Conservation (phyloP, 257 asterid species). For the Orobanche coerulescens region DNA sequence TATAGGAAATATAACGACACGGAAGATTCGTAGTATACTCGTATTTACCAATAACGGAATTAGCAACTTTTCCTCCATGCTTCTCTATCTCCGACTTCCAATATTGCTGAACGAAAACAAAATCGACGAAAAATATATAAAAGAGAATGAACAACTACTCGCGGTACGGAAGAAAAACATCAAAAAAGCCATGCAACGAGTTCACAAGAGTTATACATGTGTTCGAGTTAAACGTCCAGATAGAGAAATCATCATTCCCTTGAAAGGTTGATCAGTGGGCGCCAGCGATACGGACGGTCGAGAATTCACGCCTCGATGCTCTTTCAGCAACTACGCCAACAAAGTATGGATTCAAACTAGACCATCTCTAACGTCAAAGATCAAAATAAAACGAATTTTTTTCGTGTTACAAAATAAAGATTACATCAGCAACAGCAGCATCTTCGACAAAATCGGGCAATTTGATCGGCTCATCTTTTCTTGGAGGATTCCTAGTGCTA, state of each 20-base stretch:
- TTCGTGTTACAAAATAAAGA: background rate
- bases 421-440: slow-evolving; percentile 44
- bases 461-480: slow-evolving; percentile 42
- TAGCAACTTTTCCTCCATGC: slow-evolving; percentile 64
- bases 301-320: slow-evolving; percentile 34
- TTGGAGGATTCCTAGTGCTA: slow-evolving; percentile 50
- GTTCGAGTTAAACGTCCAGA: slow-evolving; percentile 67
- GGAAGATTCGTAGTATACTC: background rate
- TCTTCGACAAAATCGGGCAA: slow-evolving; percentile 55
- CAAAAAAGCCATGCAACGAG: background rate
- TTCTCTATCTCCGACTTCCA: slow-evolving; percentile 76
- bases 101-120: slow-evolving; percentile 43
- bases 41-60: slow-evolving; percentile 55
- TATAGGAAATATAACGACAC: too few relatives aligned
- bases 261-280: slow-evolving; percentile 40
- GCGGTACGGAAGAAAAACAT: background rate
- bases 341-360: background rate
- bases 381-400: too few relatives aligned
- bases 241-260: slow-evolving; percentile 59
- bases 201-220: slow-evolving; percentile 32
- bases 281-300: slow-evolving; percentile 22
- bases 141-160: too few relatives aligned
- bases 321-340: slow-evolving; percentile 42
- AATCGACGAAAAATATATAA: background rate
- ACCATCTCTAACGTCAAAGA: too few relatives aligned